Percentiles rank a stretch among this genome's conserved stretches.
These are phyloP conservation scores for Hansenula lynferdii DNA, from an alignment of 1,139 yeast species.

Conservation along the genomic window DNA sequence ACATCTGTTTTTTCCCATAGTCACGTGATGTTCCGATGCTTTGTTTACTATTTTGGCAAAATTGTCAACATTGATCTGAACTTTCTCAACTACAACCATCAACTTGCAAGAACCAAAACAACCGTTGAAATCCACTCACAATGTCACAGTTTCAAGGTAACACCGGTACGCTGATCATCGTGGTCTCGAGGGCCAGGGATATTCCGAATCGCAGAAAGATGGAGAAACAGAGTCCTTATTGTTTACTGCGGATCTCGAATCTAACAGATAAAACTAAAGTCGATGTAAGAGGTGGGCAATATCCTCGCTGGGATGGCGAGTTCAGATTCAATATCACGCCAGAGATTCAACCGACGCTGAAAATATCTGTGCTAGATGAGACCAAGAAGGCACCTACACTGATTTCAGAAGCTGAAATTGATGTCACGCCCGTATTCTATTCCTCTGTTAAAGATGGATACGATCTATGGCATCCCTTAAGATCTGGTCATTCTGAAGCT, in stretches of 20 bases:
- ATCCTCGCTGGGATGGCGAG: slow-evolving; percentile 82
- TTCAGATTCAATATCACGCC: slow-evolving; percentile 59
- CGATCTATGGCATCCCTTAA: slow-evolving; percentile 80
- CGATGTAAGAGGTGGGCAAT: slow-evolving; percentile 80
- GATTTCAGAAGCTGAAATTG: slow-evolving; percentile 78
- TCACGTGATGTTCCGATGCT: neutral
- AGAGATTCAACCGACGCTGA: slow-evolving; percentile 58
- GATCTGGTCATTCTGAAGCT: slow-evolving; percentile 68
- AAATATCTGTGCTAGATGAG: slow-evolving; percentile 79
- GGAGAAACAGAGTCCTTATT: slow-evolving; percentile 86
- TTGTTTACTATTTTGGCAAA: slow-evolving; percentile 2
- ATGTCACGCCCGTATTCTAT: slow-evolving; percentile 66
- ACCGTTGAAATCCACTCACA: too few relatives aligned
- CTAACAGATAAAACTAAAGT: slow-evolving; percentile 69
- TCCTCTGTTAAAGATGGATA: slow-evolving; percentile 68
- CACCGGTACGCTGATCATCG: slow-evolving; percentile 34
- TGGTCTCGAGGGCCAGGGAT: slow-evolving; percentile 47
- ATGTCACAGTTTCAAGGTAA: slow-evolving; percentile 24
- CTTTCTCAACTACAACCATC: neutral
- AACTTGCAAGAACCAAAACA: too few relatives aligned
- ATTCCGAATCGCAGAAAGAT: slow-evolving; percentile 73
- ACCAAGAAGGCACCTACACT: slow-evolving; percentile 82
- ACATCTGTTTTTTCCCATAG: neutral
- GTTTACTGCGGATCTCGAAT: slow-evolving; percentile 68
- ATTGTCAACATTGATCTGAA: slow-evolving; percentile 1